phyloP scores from a whole-genome alignment of 2,329 filamentous ascomycete species.

The Fusarium sp. region DNA sequence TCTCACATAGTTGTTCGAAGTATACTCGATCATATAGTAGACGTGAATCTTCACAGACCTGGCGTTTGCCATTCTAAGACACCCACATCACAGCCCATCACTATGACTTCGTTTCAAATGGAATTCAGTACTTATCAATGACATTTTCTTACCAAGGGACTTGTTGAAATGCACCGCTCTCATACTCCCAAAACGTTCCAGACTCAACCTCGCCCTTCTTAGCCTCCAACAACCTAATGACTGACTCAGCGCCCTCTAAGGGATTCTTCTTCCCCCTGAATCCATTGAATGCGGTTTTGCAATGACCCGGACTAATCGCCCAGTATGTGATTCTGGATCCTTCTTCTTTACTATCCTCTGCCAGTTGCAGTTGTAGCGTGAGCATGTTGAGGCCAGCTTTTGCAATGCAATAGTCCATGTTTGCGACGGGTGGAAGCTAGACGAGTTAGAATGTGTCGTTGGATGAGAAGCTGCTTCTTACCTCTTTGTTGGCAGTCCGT shows the following conservation, averaged over 20 bases:
- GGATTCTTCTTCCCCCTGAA: conserved; percentile 7
- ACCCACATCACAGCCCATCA: neutral
- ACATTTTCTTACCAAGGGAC: conserved; percentile 8
- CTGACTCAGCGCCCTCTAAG: neutral
- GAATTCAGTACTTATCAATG: neutral
- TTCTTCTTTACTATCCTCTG: neutral
- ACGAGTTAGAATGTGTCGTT: neutral
- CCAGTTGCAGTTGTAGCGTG: neutral
- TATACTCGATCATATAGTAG: no score
- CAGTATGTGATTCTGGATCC: neutral
- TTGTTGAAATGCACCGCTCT: neutral
- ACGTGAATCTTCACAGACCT: neutral
- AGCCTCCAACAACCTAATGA: conserved; percentile 3
- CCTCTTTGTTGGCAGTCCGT: conserved; percentile 1
- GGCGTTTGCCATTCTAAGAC: neutral
- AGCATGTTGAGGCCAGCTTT: conserved; percentile 21
- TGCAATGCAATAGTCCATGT: conserved; percentile 13
- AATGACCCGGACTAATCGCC: conserved; percentile 14
- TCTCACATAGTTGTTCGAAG: neutral
- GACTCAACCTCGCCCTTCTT: neutral
- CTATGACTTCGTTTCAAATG: neutral
- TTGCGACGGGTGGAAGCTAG: conserved; percentile 15
- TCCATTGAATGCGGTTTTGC: conserved; percentile 17
- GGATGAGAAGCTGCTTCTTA: fast-evolving
- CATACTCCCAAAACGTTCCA: conserved; percentile 19